phyloP scores from a whole-genome alignment of 495 filamentous ascomycete genomes.

The Annulohypoxylon bovei region DNA sequence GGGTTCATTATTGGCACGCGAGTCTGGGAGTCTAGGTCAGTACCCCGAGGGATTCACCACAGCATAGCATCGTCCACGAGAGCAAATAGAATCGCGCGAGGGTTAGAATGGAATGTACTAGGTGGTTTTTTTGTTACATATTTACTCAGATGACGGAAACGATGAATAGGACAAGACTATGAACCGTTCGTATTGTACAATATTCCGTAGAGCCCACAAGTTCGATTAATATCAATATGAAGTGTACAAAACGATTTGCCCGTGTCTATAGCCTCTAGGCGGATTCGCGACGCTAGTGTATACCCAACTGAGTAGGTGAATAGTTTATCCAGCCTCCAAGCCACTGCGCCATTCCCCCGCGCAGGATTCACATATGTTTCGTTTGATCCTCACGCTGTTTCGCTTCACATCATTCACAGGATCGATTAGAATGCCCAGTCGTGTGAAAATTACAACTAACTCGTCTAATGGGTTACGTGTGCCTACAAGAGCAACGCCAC shows the following conservation, averaged over 20 bases:
- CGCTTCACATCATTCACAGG: neutral
- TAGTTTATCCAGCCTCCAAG: constrained; percentile 3
- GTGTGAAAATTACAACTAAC: neutral
- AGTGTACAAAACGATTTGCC: constrained; percentile 17
- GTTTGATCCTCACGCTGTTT: neutral
- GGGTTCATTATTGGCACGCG: neutral
- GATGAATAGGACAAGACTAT: neutral
- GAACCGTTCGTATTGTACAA: constrained; percentile 2
- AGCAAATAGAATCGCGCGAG: neutral
- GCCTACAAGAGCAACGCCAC: constrained; percentile 5
- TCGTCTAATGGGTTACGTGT: neutral
- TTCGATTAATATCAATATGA: constrained; percentile 18
- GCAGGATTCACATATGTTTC: constrained; percentile 3
- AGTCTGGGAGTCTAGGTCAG: constrained; percentile 1
- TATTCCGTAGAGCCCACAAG: constrained; percentile 7
- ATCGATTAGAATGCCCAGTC: neutral
- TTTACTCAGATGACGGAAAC: neutral
- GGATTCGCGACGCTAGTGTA: neutral
- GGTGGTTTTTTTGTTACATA: constrained; percentile 3
- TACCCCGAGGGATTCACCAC: constrained; percentile 2
- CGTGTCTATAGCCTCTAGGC: neutral
- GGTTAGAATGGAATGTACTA: constrained; percentile 11
- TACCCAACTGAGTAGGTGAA: neutral
- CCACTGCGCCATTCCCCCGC: constrained; percentile 16
- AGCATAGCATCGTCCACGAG: constrained; percentile 16